These are phyloP conservation scores for Ustilago trichophora DNA, from an alignment of 1,284 basidiomycete species.

Conservation along the genomic window DNA sequence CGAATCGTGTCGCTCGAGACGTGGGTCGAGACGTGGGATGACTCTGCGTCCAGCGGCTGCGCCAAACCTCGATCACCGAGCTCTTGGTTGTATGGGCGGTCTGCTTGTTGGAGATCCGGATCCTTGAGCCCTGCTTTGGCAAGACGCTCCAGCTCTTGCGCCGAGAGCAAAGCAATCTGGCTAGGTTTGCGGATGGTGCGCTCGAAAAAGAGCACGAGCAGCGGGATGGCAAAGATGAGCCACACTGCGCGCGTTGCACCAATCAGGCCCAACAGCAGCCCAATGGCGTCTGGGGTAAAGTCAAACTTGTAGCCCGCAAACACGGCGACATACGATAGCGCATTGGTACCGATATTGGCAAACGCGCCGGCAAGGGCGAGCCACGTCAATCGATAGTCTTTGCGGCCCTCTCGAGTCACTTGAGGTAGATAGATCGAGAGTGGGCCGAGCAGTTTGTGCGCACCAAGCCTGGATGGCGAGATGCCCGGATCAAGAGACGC, in stretches of 20 bases:
- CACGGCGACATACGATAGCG: slow-evolving; percentile 30
- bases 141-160: slow-evolving; percentile 19
- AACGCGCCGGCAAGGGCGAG: slow-evolving; percentile 35
- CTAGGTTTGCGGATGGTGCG: slow-evolving; percentile 24
- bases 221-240: slow-evolving; percentile 40
- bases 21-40: no score
- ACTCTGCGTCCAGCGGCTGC: no score
- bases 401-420: slow-evolving; percentile 17
- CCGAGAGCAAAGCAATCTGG: slow-evolving; percentile 13
- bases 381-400: slow-evolving; percentile 43
- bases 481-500: background rate
- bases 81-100: background rate
- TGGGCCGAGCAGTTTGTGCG: slow-evolving; percentile 25
- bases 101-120: slow-evolving; percentile 14
- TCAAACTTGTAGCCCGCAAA: slow-evolving; percentile 46
- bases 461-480: slow-evolving; percentile 12
- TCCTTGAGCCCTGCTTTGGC: slow-evolving; percentile 38
- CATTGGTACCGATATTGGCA: slow-evolving; percentile 37
- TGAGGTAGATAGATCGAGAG: slow-evolving; percentile 41
- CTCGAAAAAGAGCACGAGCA: slow-evolving; percentile 33
- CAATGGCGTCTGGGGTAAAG: slow-evolving; percentile 43
- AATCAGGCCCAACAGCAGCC: slow-evolving; percentile 31
- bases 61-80: slow-evolving; percentile 1
- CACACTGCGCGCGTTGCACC: slow-evolving; percentile 32
- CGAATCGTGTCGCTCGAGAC: slow-evolving; percentile 12